Evolutionary conservation across 257 asterid species (phyloP), one percentile per base, ranked within the genome.

Genomic region (Pogostemon cablin): DNA sequence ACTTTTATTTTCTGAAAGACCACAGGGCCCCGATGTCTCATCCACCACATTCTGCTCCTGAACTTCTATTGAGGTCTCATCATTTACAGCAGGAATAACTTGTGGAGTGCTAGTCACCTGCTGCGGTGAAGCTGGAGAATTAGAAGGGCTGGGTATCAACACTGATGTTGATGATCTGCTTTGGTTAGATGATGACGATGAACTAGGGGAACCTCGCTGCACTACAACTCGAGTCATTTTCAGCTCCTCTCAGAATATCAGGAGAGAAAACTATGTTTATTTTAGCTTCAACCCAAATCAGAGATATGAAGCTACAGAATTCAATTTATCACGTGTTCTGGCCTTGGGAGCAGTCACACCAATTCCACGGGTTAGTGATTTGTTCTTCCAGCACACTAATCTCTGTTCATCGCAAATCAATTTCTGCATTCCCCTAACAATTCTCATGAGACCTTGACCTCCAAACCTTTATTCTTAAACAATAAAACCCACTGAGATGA

Each of bases 351-450:
- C 84, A 44, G 95, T 84, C 63, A 84, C 86, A 34, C 98, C 97
- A 73, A 91, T 84, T 81, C 98, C 96, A 71, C 68, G 90, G 79
- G 85, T 81, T 80, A 89, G 86, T 60, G 97, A 87, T 82, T 82
- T 83, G 83, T 85, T 85, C 81, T 86, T 81, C 83, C 85, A 87
- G 86, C 84, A 84, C 79, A 84, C 80, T 80, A 77, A 73, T 72
- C 86, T 81, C 83, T 71, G 84, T 75, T 86, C 89, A 83, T 84
- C 91, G 66, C 72, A 67, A 86, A 83, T 75, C 84, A 64, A 75
- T 89, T 85, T 95, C 96, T 89, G 99, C 99, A 95, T 91, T 88
- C 98, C 99, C 99, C 96, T 87, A 87, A 81, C 86, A 91, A 95
- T 86, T 91, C 96, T 91, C 99, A 91, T 95, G 91, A 95, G 97